phyloP scores from a whole-genome alignment of 2,329 filamentous ascomycete species.

The Colletotrichum sp. region DNA sequence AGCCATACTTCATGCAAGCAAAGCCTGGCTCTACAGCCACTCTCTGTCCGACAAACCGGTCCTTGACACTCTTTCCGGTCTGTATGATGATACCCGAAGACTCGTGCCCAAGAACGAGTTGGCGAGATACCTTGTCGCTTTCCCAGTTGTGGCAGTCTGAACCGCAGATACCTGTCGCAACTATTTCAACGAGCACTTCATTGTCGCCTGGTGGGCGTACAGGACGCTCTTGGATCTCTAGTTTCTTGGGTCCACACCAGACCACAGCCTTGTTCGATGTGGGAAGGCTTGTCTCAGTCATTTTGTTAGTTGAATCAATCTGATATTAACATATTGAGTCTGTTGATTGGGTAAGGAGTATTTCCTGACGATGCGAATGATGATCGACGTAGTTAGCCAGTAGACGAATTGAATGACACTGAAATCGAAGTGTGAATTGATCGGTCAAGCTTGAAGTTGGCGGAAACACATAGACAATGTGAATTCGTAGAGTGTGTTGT shows the following conservation, averaged over 20 bases:
- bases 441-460: too few relatives aligned
- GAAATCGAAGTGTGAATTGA: too few relatives aligned
- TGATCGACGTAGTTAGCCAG: too few relatives aligned
- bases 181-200: conserved; percentile 14
- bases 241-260: background rate
- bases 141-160: conserved; percentile 29
- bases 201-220: background rate
- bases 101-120: conserved; percentile 59
- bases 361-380: too few relatives aligned
- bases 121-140: conserved; percentile 23
- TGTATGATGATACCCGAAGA: conserved; percentile 51
- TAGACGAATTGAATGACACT: too few relatives aligned
- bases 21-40: background rate
- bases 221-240: background rate
- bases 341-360: too few relatives aligned
- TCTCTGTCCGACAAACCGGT: background rate
- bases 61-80: background rate
- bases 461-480: too few relatives aligned
- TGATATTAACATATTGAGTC: too few relatives aligned
- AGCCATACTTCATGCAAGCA: background rate
- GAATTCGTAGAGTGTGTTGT: too few relatives aligned
- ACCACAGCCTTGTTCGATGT: background rate
- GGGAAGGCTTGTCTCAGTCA: background rate
- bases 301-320: background rate
- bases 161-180: conserved; percentile 24